Evolutionary conservation across 768 basidiomycete species (phyloP).

Genomic region (Tulasnella sp.): DNA sequence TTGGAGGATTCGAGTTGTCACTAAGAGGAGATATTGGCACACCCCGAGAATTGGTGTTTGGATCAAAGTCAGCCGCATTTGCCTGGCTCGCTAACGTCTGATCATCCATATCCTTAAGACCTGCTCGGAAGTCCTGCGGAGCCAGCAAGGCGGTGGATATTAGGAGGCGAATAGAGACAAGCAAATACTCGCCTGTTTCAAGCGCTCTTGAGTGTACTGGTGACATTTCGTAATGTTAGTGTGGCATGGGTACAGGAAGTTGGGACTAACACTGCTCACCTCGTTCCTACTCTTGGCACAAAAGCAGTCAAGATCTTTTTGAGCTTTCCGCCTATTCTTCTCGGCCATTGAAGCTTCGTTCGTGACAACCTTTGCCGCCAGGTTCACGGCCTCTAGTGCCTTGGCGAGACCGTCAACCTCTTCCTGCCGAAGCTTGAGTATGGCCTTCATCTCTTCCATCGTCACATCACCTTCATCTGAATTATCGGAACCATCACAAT

Average conservation of each 20-base stretch:
- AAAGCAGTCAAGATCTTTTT: slow-evolving; percentile 47
- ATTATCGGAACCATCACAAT: slow-evolving; percentile 20
- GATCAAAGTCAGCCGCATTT: slow-evolving; percentile 49
- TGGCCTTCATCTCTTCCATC: slow-evolving; percentile 35
- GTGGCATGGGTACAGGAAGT: not conserved
- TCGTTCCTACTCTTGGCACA: slow-evolving; percentile 49
- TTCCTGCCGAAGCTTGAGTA: slow-evolving; percentile 26
- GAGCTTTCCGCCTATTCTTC: slow-evolving; percentile 29
- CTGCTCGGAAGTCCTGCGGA: slow-evolving; percentile 9
- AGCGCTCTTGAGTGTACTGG: slow-evolving; percentile 44
- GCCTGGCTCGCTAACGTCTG: slow-evolving; percentile 40
- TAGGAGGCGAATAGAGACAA: slow-evolving; percentile 46
- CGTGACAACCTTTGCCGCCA: slow-evolving; percentile 21
- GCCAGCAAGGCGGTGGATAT: too few species aligned
- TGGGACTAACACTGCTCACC: slow-evolving; percentile 27
- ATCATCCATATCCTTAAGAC: slow-evolving; percentile 6
- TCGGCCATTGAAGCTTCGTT: slow-evolving; percentile 32
- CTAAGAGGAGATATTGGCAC: slow-evolving; percentile 21
- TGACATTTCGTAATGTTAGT: not conserved
- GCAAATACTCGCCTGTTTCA: too few species aligned
- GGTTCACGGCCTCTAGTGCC: slow-evolving; percentile 24
- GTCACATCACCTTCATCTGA: slow-evolving; percentile 28
- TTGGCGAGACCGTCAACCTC: slow-evolving; percentile 29
- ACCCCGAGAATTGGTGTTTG: slow-evolving; percentile 41
- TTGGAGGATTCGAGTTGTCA: slow-evolving; percentile 53